Evolutionary conservation across 257 asterid species (phyloP).

Genomic region (Anisodus acutangulus): DNA sequence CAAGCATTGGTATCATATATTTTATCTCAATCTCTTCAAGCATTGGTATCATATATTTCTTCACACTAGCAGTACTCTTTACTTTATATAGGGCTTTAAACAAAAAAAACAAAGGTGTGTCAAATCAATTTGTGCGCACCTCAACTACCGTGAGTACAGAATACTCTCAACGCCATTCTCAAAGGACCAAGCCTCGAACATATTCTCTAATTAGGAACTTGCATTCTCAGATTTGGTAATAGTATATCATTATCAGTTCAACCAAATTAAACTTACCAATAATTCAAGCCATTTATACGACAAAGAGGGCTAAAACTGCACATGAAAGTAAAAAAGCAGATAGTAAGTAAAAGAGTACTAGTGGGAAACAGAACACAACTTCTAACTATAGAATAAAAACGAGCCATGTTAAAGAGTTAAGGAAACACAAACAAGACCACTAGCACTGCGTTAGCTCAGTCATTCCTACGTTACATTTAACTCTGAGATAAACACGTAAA

Average conservation of each 20-base stretch:
- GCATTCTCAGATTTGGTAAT: not conserved
- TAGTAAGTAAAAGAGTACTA: not conserved
- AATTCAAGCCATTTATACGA: not conserved
- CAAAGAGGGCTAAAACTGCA: not conserved
- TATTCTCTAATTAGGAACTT: too few species aligned
- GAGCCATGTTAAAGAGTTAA: not conserved
- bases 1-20: too few species aligned
- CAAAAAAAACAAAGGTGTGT: too few species aligned
- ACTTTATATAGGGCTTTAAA: too few species aligned
- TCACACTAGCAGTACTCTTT: too few species aligned
- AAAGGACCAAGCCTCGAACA: too few species aligned
- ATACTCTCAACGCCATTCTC: too few species aligned
- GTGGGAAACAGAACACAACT: not conserved
- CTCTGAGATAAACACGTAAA: slow-evolving; percentile 45
- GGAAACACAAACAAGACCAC: slow-evolving; percentile 33
- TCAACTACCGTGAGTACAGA: too few species aligned
- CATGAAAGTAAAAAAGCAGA: not conserved
- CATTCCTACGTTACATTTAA: slow-evolving; percentile 56
- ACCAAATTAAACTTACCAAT: not conserved
- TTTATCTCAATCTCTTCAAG: too few species aligned
- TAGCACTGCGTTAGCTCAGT: slow-evolving; percentile 52
- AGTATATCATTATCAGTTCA: not conserved
- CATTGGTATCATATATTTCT: too few species aligned
- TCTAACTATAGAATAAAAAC: not conserved
- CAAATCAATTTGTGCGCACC: too few species aligned